phyloP scores from a whole-genome alignment of 306 rosid genomes.

The Trichosanthes truncata region DNA sequence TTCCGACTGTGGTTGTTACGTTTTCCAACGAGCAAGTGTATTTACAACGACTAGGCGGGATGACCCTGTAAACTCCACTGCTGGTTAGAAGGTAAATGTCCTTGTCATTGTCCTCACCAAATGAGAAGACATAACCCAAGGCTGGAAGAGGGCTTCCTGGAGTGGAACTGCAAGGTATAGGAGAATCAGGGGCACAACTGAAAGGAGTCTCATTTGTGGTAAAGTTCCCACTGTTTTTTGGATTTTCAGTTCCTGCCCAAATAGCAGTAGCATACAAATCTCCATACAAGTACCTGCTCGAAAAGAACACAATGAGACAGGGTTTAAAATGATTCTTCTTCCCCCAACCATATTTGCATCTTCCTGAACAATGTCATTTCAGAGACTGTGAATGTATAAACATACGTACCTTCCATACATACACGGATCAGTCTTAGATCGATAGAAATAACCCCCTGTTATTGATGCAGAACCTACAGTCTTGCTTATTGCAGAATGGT shows the following conservation, averaged over 20 bases:
- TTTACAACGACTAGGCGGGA: constrained; percentile 68
- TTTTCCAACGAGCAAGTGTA: constrained; percentile 58
- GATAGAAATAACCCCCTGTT: constrained; percentile 77
- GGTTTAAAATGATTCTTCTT: background rate
- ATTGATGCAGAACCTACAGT: constrained; percentile 78
- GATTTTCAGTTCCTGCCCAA: constrained; percentile 64
- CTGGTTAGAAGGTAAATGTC: constrained; percentile 58
- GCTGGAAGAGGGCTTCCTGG: constrained; percentile 48
- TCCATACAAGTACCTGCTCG: constrained; percentile 62
- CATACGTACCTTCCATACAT: constrained; percentile 66
- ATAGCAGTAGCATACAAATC: constrained; percentile 68
- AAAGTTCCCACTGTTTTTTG: constrained; percentile 73
- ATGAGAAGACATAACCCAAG: constrained; percentile 61
- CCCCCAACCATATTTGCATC: background rate
- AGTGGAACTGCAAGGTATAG: constrained; percentile 38
- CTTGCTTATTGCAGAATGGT: constrained; percentile 61
- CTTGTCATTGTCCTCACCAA: constrained; percentile 71
- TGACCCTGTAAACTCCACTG: constrained; percentile 65
- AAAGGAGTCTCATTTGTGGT: constrained; percentile 42
- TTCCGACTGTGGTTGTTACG: constrained; percentile 23
- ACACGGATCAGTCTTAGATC: constrained; percentile 86
- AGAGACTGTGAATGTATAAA: background rate
- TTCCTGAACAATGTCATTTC: background rate
- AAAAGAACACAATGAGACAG: background rate
- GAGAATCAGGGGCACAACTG: constrained; percentile 63